Base-by-base conservation (phyloP, 441 rosid species). In the Mallotus japonicus region DNA sequence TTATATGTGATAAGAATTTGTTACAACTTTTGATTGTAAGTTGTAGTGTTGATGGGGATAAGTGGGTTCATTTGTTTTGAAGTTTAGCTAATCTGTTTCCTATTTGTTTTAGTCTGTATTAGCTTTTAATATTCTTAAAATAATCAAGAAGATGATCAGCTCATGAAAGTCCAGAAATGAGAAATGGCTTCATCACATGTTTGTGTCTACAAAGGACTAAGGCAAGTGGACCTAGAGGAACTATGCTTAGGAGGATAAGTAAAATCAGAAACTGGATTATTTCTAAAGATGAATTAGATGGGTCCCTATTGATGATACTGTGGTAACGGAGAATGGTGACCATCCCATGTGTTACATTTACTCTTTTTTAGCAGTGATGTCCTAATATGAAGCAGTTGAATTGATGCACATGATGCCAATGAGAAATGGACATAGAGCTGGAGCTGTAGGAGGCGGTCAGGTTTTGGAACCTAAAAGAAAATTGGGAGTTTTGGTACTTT, bases 261-360 rank as follows among this genome's bases (percentile, higher is more conserved):
- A 57, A 73, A 61, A 19, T 65, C 67, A 62, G 70, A 9, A 17
- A 19, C 40, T 59, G 46, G 75, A 61, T 74, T 74, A 75, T 59
- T 19, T 47, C 28, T 28, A 53, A 60, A 70, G 67, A 57, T 60
- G 70, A 75, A 61, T 17, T 62, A 50, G 64, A 74, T 67, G 78
- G 82, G 84, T 66, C 80, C 80, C 42, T 63, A 22, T 54, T n/a
- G 3, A 69, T 49, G 67, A 60, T 71, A 62, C 20, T 58, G 74
- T 28, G 74, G 73, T 72, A 53, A 42, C 53, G 62, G 37, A 66
- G 70, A 69, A 62, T 32, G 67, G 74, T 40, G 76, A 68, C 79
- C 71, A 67, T 47, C 56, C 75, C 80, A 77, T 79, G 82, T 77
- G 87, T 79, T 74, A 37, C 66, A 40, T 63, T 68, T 28, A 46